A percentile compares a stretch with the other conserved stretches of the same genome.
Conservation (phyloP, 768 basidiomycete species). For the Mrakia blollopis region DNA sequence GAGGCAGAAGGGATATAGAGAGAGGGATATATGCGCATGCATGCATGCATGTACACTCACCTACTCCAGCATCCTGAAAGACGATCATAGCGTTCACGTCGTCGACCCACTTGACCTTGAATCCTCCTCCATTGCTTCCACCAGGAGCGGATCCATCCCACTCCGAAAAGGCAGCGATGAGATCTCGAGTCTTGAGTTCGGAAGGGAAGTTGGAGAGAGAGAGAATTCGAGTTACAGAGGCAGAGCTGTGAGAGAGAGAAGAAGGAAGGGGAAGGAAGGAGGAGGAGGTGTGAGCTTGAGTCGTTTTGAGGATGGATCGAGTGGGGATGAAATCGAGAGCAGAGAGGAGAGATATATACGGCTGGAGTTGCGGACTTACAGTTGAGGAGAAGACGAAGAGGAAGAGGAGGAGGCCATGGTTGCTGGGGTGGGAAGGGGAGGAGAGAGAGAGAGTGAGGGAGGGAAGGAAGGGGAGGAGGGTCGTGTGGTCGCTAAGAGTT, state of each 20-base stretch:
- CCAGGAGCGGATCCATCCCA: constrained; percentile 56
- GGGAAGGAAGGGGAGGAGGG: background rate
- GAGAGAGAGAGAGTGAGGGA: background rate
- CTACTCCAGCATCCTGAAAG: constrained; percentile 80
- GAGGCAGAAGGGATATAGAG: no score
- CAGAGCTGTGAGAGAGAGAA: constrained; percentile 50
- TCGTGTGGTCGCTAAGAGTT: background rate
- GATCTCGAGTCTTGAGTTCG: constrained; percentile 95
- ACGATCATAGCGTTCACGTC: constrained; percentile 93
- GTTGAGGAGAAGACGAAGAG: background rate
- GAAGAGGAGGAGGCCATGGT: constrained; percentile 8
- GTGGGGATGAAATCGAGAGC: no score
- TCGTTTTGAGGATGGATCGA: no score
- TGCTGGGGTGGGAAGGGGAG: background rate
- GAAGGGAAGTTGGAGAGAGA: constrained; percentile 86
- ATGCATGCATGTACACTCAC: constrained; percentile 52
- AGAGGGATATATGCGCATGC: constrained; percentile 1
- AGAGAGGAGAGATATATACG: background rate
- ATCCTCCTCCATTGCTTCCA: constrained; percentile 52
- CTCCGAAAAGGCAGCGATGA: constrained; percentile 81
- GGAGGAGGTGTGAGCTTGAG: background rate
- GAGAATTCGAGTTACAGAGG: constrained; percentile 93
- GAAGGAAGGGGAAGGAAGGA: background rate
- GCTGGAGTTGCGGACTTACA: background rate
- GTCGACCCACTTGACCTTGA: constrained; percentile 98